phyloP scores from a whole-genome alignment of 73 alveolate species.

The Tetrahymena thermophila region DNA sequence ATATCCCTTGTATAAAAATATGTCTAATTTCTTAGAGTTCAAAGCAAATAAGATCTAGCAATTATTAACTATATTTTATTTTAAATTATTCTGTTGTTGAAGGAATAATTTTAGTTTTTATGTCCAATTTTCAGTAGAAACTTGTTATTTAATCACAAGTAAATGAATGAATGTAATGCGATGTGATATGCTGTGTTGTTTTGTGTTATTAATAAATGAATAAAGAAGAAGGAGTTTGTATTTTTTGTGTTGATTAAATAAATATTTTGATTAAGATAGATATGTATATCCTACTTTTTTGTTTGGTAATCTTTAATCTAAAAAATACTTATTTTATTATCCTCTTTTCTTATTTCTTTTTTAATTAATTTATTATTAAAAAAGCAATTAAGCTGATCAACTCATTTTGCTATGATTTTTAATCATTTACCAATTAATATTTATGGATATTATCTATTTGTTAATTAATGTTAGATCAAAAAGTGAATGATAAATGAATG shows the following conservation, averaged over 20 bases:
- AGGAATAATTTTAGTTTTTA: neutral
- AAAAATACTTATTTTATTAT: neutral
- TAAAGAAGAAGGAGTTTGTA: neutral
- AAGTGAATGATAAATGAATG: neutral
- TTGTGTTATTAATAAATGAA: too few relatives aligned
- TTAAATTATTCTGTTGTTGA: neutral
- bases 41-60: neutral
- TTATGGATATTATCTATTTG: neutral
- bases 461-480: neutral
- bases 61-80: too few relatives aligned
- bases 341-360: constrained; percentile 1
- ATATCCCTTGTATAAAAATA: neutral
- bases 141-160: too few relatives aligned
- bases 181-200: too few relatives aligned
- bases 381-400: neutral
- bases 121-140: neutral
- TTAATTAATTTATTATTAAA: neutral
- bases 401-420: neutral
- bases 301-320: neutral
- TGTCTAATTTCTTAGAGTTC: neutral
- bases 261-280: neutral
- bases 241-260: neutral
- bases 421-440: too few relatives aligned
- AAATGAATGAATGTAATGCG: neutral
- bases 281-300: neutral